phyloP scores from a whole-genome alignment of 106 monocot genomes.

The Dioscorea zingiberensis region DNA sequence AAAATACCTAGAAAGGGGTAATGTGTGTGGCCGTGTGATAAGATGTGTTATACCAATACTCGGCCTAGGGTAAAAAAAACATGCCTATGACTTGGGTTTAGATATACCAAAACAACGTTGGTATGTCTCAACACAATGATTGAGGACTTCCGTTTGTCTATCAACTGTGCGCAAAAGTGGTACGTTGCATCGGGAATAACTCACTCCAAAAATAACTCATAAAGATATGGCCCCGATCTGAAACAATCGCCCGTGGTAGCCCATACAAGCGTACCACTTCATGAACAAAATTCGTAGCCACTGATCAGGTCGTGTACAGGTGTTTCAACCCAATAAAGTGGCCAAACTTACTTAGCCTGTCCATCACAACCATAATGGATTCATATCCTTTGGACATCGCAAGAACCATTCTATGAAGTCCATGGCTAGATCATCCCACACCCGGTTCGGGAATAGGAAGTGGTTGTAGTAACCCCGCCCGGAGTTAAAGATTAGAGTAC shows the following conservation, averaged over 20 bases:
- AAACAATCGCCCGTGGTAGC: background rate
- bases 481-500: background rate
- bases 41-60: background rate
- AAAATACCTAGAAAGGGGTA: no score
- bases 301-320: background rate
- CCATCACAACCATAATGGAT: conserved; percentile 3
- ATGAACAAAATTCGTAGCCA: background rate
- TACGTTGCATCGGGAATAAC: background rate
- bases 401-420: conserved; percentile 1
- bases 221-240: background rate
- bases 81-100: background rate
- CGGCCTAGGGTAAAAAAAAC: background rate
- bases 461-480: background rate
- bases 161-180: background rate
- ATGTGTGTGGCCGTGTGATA: no score
- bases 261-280: conserved; percentile 1
- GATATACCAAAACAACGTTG: background rate
- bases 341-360: no score
- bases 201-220: background rate
- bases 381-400: background rate
- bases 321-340: background rate
- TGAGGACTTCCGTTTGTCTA: background rate
- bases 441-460: background rate
- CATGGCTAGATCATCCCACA: conserved; percentile 6
- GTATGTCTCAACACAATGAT: background rate